phyloP scores from a whole-genome alignment of 768 basidiomycete genomes.

The Leccinellum albellum region DNA sequence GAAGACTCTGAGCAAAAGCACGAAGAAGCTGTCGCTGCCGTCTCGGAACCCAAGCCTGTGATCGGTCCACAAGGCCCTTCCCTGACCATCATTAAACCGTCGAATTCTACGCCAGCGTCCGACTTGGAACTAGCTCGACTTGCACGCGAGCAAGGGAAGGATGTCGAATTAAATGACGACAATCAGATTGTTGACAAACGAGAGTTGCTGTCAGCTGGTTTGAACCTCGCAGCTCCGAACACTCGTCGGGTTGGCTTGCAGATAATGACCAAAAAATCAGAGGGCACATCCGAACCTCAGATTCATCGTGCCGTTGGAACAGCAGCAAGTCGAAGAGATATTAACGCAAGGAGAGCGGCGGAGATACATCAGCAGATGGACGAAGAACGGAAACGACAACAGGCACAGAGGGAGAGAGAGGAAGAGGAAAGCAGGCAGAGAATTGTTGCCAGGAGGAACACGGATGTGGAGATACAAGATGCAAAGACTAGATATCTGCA shows the following conservation, averaged over 20 bases:
- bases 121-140: constrained; percentile 71
- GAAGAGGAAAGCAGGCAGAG: constrained; percentile 66
- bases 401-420: constrained; percentile 51
- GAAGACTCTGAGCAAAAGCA: constrained; percentile 80
- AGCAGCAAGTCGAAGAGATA: constrained; percentile 76
- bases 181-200: constrained; percentile 97
- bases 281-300: constrained; percentile 34
- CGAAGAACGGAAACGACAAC: constrained; percentile 62
- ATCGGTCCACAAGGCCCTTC: constrained; percentile 60
- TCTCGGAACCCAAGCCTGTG: constrained; percentile 45
- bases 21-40: constrained; percentile 82
- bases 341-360: constrained; percentile 75
- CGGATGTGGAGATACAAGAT: constrained; percentile 65
- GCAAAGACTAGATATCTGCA: constrained; percentile 73
- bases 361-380: constrained; percentile 79
- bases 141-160: constrained; percentile 72
- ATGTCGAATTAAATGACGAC: constrained; percentile 94
- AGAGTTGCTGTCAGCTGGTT: constrained; percentile 83
- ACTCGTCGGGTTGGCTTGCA: constrained; percentile 64
- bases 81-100: constrained; percentile 74
- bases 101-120: constrained; percentile 56
- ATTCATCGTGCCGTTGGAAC: constrained; percentile 78
- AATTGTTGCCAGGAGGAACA: constrained; percentile 71
- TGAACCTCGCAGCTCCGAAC: constrained; percentile 85
- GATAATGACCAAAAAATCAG: constrained; percentile 22